phyloP scores from a whole-genome alignment of 2,329 filamentous ascomycete species.

The Aureobasidium sp. region DNA sequence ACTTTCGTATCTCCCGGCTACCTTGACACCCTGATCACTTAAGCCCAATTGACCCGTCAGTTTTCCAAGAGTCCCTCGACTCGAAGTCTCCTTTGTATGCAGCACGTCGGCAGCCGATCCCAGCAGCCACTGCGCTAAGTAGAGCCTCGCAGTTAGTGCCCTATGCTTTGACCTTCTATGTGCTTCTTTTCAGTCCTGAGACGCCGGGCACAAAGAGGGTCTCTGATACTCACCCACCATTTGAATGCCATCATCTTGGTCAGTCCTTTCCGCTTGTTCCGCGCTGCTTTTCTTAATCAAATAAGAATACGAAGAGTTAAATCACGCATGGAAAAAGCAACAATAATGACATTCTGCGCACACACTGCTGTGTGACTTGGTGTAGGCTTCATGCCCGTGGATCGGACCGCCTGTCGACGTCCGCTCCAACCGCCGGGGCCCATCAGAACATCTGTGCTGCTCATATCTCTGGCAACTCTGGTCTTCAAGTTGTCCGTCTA shows the following conservation, averaged over 20 bases:
- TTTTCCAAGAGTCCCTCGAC: not conserved
- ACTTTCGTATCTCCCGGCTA: not conserved
- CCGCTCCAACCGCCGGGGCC: not conserved
- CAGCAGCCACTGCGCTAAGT: conserved; percentile 7
- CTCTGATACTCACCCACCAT: not conserved
- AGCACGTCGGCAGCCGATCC: conserved; percentile 9
- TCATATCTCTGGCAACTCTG: not conserved
- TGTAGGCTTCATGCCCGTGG: not conserved
- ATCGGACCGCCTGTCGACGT: conserved; percentile 1
- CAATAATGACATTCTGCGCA: not conserved
- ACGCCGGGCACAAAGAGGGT: conserved; percentile 5
- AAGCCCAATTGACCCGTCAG: conserved; percentile 1
- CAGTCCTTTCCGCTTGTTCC: conserved; percentile 5
- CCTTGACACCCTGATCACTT: not conserved
- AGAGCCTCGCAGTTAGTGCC: not conserved
- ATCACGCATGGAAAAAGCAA: conserved; percentile 6
- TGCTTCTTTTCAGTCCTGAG: conserved; percentile 10
- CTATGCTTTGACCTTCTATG: conserved; percentile 13
- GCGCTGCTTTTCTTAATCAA: not conserved
- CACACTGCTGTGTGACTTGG: not conserved
- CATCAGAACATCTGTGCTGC: not conserved
- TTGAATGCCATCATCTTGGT: not conserved
- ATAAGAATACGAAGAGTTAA: not conserved
- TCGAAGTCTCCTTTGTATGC: not conserved
- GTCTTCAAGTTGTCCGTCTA: not conserved